Conservation (phyloP, 306 rosid species). For the Cicer cuneatum region DNA sequence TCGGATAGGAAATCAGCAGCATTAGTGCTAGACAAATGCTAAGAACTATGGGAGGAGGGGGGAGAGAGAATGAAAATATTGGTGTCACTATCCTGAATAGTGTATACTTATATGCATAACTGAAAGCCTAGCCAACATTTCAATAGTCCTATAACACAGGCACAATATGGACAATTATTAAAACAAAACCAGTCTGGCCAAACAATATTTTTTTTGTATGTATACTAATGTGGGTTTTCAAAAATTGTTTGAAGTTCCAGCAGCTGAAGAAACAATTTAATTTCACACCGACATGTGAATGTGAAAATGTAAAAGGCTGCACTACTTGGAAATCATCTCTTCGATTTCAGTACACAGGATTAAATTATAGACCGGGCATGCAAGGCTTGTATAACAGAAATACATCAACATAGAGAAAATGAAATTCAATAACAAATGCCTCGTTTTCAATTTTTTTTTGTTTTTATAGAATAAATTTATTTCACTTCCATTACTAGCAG, state of each 20-base stretch:
- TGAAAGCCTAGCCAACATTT: too few relatives aligned
- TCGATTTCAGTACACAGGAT: conserved; percentile 12
- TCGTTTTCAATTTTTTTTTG: background rate
- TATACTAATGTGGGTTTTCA: background rate
- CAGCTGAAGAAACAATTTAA: conserved; percentile 18
- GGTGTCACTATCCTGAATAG: conserved; percentile 12
- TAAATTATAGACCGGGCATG: conserved; percentile 12
- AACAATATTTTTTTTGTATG: conserved; percentile 9
- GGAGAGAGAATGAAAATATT: background rate
- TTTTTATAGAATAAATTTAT: conserved; percentile 9
- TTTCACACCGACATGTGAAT: background rate
- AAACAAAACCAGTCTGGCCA: conserved; percentile 3
- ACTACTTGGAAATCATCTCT: conserved; percentile 24
- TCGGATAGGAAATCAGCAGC: conserved; percentile 34
- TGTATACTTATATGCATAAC: too few relatives aligned
- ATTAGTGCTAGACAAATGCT: conserved; percentile 2
- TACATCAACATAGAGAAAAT: conserved; percentile 28
- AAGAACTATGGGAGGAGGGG: background rate
- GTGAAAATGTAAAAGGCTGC: background rate
- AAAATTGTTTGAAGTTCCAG: conserved; percentile 16
- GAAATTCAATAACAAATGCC: conserved; percentile 31
- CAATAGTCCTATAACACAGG: conserved; percentile 27
- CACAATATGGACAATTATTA: background rate
- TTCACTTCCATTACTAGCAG: conserved; percentile 30
- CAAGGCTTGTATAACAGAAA: conserved; percentile 7